Conservation (phyloP, 805 yeast species). For the Wickerhamomyces sydowiorum region DNA sequence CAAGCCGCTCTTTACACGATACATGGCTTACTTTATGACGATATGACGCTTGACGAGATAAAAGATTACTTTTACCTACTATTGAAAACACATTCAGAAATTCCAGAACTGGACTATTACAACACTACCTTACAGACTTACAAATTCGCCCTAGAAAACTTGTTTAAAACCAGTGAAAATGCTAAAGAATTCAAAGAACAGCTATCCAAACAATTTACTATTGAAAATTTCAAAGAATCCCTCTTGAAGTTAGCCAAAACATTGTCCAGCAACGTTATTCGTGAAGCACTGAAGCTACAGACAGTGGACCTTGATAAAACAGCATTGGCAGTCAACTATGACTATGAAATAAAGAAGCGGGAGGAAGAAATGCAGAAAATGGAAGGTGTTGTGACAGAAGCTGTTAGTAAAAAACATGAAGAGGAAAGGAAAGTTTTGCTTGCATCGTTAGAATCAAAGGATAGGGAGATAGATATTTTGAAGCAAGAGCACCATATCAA, state of each 20-base stretch:
- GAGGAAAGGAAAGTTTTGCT: neutral
- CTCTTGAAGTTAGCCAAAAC: neutral
- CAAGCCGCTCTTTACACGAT: constrained; percentile 5
- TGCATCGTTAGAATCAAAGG: neutral
- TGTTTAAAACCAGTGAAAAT: neutral
- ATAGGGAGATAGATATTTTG: neutral
- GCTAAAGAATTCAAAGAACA: neutral
- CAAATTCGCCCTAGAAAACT: neutral
- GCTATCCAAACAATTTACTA: neutral
- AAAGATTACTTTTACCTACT: neutral
- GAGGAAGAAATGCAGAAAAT: neutral
- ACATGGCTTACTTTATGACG: neutral
- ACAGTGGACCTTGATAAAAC: neutral
- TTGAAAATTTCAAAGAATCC: neutral
- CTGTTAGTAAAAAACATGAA: neutral
- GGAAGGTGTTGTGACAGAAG: neutral
- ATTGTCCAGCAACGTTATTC: neutral
- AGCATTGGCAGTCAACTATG: neutral
- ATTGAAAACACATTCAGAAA: neutral
- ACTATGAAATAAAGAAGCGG: neutral
- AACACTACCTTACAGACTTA: neutral
- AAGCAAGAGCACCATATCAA: neutral
- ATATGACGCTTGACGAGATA: neutral
- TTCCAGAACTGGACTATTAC: neutral
- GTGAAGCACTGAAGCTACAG: neutral